Base-by-base conservation (phyloP, 352 stramenopile genomes). In the Blastocystis sp. region DNA sequence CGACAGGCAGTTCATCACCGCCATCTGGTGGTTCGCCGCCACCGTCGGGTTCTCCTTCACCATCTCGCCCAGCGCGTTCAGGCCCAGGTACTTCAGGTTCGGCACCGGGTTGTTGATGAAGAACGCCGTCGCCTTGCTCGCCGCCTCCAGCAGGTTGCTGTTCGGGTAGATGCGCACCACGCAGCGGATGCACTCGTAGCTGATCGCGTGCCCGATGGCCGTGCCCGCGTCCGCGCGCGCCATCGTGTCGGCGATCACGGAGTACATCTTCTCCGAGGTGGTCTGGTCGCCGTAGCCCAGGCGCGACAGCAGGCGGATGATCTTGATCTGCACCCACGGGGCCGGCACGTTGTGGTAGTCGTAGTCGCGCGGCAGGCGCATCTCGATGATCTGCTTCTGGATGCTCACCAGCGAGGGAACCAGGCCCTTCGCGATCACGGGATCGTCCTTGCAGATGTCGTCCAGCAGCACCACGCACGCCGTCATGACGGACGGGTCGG, bases 81-180 rank as follows among this genome's bases (percentile, higher is more conserved):
- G 95, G 89, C 97, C 97, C 64, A 99, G 91, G 91, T 99, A 99
- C 89, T 98, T 98, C 45, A 99, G 89, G 90, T 99, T 99, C 90
- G 98, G 94, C 28, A 91, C 92, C 74, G 97, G 94, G 87, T 93
- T 95, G 64, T 93, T 94, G 87, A 98, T 97, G 87, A 98, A 98
- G 24, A 95, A 92, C 69, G 94, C 95, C 87, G 98, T 98, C 65
- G 94, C 95, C 3, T 93, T 93, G 24, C 93, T 94, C 1, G 94
- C 94, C 0, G 76, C 84, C 43, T 99, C 96, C 70, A 99, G 91
- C 76, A 99, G 90, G 66, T 94, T 96, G 60, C 93, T 93, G 91
- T 99, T 99, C 65, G 97, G 97, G 93, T 99, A 99, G 91, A 99
- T 99, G 9, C 93, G 97, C 43, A 96, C 98, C 89, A 99, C 96